Evolutionary conservation across 1,139 yeast genomes (phyloP).

Genomic region (Pichia sorboxylosa): DNA sequence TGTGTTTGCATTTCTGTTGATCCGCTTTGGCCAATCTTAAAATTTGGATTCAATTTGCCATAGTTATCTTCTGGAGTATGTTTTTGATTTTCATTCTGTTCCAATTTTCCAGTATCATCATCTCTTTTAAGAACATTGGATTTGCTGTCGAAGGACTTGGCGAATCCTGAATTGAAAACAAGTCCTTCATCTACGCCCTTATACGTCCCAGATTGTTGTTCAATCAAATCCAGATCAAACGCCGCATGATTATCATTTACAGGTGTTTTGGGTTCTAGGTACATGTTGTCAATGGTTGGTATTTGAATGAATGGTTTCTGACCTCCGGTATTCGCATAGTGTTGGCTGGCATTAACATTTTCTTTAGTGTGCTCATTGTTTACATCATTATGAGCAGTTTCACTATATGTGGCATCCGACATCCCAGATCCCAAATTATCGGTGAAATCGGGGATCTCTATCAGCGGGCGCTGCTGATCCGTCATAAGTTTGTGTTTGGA

Average conservation of each 20-base stretch:
- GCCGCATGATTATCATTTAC: too few species aligned
- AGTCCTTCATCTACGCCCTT: background rate
- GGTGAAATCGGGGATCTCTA: constrained; percentile 1
- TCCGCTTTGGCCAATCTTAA: too few species aligned
- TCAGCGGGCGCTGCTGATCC: background rate
- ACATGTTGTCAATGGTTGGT: too few species aligned
- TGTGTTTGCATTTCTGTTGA: too few species aligned
- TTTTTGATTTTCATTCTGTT: background rate
- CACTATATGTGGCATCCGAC: background rate
- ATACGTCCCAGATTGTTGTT: background rate
- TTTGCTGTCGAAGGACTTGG: background rate
- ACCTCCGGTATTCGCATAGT: too few species aligned
- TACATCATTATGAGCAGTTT: background rate
- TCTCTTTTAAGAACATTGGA: background rate
- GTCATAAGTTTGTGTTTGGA: too few species aligned
- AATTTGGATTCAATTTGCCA: constrained; percentile 17
- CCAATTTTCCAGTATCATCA: background rate
- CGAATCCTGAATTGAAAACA: background rate
- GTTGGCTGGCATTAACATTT: too few species aligned
- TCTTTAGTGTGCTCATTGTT: background rate
- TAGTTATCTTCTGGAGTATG: constrained; percentile 12
- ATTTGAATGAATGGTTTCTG: too few species aligned
- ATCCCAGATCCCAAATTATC: background rate
- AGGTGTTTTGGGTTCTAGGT: too few species aligned
- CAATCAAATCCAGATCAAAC: constrained; percentile 3